These are phyloP conservation scores for Leishmania braziliensis DNA, from an alignment of 208 protist genomes.

Conservation along the genomic window DNA sequence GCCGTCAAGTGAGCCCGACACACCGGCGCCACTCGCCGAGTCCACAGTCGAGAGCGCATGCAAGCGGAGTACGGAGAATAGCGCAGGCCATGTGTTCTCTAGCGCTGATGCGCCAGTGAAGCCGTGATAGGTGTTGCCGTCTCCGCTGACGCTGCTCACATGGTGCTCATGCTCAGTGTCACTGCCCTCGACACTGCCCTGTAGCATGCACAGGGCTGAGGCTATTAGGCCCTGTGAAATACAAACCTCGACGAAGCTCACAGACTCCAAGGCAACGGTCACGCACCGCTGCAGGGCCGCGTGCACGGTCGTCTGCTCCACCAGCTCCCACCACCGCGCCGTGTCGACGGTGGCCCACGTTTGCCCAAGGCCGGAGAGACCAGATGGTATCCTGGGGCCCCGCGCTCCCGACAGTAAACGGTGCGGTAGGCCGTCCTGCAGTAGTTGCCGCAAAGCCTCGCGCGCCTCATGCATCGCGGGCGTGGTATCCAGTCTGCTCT, in stretches of 20 bases:
- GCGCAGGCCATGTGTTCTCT: slow-evolving; percentile 9
- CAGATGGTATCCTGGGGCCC: neutral
- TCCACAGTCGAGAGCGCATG: slow-evolving; percentile 4
- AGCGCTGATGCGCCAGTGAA: neutral
- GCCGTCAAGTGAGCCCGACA: neutral
- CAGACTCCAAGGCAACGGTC: slow-evolving; percentile 23
- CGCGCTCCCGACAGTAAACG: neutral
- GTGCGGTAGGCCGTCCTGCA: neutral
- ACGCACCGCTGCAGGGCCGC: slow-evolving; percentile 30
- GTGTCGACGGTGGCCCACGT: slow-evolving; percentile 6
- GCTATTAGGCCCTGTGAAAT: slow-evolving; percentile 5
- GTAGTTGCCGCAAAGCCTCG: neutral
- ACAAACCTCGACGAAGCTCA: slow-evolving; percentile 21
- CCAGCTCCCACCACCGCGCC: slow-evolving; percentile 17
- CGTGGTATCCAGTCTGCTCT: neutral
- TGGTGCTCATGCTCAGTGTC: neutral
- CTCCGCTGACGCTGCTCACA: neutral
- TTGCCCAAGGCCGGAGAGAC: neutral
- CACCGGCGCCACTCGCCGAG: neutral
- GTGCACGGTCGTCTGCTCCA: slow-evolving; percentile 3
- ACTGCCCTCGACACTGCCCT: neutral
- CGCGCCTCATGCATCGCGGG: neutral
- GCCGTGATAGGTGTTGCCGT: neutral
- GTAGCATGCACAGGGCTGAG: slow-evolving; percentile 4
- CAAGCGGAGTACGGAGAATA: slow-evolving; percentile 8